phyloP scores from a whole-genome alignment of 2,329 filamentous ascomycete species.

The Alternaria viburni region DNA sequence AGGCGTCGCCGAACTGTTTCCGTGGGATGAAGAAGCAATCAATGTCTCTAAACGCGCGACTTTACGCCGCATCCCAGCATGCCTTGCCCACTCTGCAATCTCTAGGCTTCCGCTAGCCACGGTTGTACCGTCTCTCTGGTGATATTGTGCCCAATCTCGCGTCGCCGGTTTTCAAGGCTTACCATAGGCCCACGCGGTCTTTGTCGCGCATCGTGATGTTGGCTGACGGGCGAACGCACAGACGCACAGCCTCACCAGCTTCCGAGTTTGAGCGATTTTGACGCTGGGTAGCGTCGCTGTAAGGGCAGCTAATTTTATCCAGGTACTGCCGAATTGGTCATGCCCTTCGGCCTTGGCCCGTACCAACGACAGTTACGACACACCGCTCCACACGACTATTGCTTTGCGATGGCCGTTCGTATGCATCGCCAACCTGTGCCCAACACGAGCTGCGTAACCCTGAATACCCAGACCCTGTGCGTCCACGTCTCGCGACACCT shows the following conservation, averaged over 20 bases:
- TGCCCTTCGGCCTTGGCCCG: conserved; percentile 5
- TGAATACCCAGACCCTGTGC: conserved; percentile 12
- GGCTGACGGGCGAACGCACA: conserved; percentile 12
- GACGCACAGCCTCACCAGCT: conserved; percentile 35
- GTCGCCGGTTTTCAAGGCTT: not conserved
- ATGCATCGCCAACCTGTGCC: conserved; percentile 3
- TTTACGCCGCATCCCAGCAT: conserved; percentile 10
- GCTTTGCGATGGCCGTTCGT: conserved; percentile 12
- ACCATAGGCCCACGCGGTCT: not conserved
- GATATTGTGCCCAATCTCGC: too few relatives aligned
- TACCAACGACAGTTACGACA: conserved; percentile 3
- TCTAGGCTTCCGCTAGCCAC: not conserved
- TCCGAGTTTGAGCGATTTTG: conserved; percentile 45
- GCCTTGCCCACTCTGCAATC: conserved; percentile 27
- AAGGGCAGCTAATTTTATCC: conserved; percentile 38
- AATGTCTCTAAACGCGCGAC: conserved; percentile 15
- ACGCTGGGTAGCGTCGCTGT: conserved; percentile 42
- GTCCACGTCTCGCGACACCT: conserved; percentile 21
- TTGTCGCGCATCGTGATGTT: conserved; percentile 4
- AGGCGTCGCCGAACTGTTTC: conserved; percentile 46
- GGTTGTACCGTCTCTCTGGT: not conserved
- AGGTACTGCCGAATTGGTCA: conserved; percentile 26
- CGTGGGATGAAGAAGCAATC: conserved; percentile 48
- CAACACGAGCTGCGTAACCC: conserved; percentile 2
- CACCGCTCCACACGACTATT: conserved; percentile 15